Evolutionary conservation across 345 rosid species (phyloP), one percentile per base, ranked within the genome.

Genomic region (Eucalyptus urophylla): DNA sequence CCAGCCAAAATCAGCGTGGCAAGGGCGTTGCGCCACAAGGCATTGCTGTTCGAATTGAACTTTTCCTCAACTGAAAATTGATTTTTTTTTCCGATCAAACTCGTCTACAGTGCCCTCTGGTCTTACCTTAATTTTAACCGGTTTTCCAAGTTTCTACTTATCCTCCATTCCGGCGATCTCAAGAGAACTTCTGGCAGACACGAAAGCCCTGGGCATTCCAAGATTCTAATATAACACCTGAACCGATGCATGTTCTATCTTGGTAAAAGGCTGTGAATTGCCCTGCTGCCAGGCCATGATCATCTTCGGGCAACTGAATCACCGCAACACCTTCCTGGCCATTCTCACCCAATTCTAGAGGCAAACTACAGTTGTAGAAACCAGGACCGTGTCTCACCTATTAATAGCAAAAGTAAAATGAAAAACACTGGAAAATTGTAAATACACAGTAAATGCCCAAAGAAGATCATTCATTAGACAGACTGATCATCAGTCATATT

Each of bases 331-430:
- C 95, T 87, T 94, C 94, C 51, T 51, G 21, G 72, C 92, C 89
- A 86, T 93, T 91, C 92, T 89, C 92, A 54, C 91, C 90, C n/a
- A 27, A 80, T 86, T 93, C 92, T 47, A 95, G 89, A 80, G 89
- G 67, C 90, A 96, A 91, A 67, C 91, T 93, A 92, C 98, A 95
- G 88, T 92, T 86, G 83, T 97, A 96, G 92, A 97, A 96, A 37
- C 97, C 92, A 51, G 98, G 98, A 87, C 99, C 98, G 87, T 97
- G 99, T 86, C 99, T 94, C 58, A 97, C 99, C 98, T 96, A 93
- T 44, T 51, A 37, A 21, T 76, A 40, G 15, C 86, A 33, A 51
- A 83, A 45, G 45, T 16, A 43, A 21, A 76, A 14, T 76, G 29
- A 76, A 76, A 40, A 76, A 40, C 45, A 50, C n/a, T 17, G 44